Evolutionary conservation across 2,329 filamentous ascomycete species (phyloP), one percentile per base, ranked within the genome.

Genomic region (Trichoderma hamatum): DNA sequence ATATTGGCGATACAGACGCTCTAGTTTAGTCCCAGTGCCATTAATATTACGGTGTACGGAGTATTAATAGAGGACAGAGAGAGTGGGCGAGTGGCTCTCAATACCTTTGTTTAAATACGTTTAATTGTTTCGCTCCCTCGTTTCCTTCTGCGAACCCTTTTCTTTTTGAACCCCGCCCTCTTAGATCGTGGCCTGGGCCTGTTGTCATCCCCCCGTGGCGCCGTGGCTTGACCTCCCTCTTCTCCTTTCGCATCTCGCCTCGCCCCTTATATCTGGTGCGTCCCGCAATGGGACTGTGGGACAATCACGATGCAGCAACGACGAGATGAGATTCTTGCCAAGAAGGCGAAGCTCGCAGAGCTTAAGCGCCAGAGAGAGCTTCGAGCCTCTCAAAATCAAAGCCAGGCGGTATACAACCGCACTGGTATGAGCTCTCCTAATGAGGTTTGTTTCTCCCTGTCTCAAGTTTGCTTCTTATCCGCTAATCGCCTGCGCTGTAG

Each of bases 341-440:
- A 99, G 84, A 95, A 93, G 85, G 95, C 94, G 72, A 97, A 96
- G 85, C 93, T 99, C 76, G 94, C 93, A 61, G 96, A 98, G 86
- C 87, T 99, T 73, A 97, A 97, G 84, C 89, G 92, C 71, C 94
- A 97, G 82, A 89, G 96, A 75, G 94, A 96, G 79, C 83, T 95
- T 74, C 88, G 94, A 70, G 88, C 92, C 72, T 43, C 61, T 34
- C 51, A 54, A 16, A 54, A 54, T 26, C 51, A 19, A 28, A 92
- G 87, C 78, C 92, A 96, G 78, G 89, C 92, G 74, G 88, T 85
- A 70, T 87, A 86, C 71, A 89, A 84, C 74, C 88, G 93, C 73
- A 87, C 90, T 76, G 92, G 89, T 78, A 84, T 89, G 75, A 89
- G 89, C 70, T 87, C 88, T 77, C 82, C 87, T 63, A 87, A 86